Conservation (phyloP, 352 stramenopile species). For the Globisporangium paroecandrum region DNA sequence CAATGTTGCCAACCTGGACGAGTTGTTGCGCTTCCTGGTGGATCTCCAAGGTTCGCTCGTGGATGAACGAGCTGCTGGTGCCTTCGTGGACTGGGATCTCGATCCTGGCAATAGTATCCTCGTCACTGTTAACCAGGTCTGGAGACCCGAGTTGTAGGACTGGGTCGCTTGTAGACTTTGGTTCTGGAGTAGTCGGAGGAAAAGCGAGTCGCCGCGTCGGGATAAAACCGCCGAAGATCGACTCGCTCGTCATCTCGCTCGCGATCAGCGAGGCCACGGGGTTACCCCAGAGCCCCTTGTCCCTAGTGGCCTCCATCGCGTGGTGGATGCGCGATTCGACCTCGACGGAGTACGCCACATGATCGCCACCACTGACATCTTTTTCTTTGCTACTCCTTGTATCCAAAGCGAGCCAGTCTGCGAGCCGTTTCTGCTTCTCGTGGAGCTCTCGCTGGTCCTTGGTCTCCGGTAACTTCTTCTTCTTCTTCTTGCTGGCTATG, state of each 20-base stretch:
- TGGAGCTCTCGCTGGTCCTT: constrained; percentile 10
- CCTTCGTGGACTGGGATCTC: background rate
- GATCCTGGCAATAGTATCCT: background rate
- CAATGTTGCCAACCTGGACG: constrained; percentile 22
- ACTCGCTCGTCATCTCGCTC: constrained; percentile 53
- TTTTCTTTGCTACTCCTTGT: constrained; percentile 12
- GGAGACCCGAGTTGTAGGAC: background rate
- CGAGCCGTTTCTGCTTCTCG: constrained; percentile 14
- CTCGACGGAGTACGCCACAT: constrained; percentile 32
- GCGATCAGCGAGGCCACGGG: constrained; percentile 46
- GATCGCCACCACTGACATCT: background rate
- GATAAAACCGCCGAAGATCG: constrained; percentile 43
- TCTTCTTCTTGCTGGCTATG: background rate
- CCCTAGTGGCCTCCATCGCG: constrained; percentile 22
- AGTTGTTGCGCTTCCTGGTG: constrained; percentile 18
- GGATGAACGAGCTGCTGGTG: constrained; percentile 1
- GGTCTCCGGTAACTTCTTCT: background rate
- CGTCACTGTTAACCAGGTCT: background rate
- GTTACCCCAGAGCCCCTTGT: constrained; percentile 37
- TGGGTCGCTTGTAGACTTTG: background rate
- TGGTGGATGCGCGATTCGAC: constrained; percentile 31
- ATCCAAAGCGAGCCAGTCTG: constrained; percentile 8
- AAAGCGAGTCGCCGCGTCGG: constrained; percentile 35
- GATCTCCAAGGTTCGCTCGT: constrained; percentile 23
- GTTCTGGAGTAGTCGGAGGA: background rate